Evolutionary conservation across 164 flowering plant species (phyloP).

Genomic region (Stephania yunnanensis): DNA sequence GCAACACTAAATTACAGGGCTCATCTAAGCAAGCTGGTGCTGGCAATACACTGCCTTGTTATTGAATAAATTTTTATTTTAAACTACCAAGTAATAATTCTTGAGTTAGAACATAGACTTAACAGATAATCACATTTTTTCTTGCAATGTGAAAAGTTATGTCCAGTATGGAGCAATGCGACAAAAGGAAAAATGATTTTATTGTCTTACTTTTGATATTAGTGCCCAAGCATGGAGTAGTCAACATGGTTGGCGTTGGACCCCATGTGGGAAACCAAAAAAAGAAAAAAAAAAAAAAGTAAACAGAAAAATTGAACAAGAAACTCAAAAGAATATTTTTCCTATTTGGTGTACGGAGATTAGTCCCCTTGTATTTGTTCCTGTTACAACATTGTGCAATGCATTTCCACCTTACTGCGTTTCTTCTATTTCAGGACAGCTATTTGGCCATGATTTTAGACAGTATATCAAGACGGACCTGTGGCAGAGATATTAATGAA

Average conservation of each 20-base stretch:
- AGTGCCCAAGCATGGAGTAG: neutral
- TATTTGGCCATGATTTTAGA: conserved; percentile 49
- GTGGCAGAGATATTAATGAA: conserved; percentile 36
- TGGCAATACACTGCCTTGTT: too few species aligned
- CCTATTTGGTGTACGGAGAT: neutral
- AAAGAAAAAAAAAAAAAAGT: neutral
- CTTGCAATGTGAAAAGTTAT: too few species aligned
- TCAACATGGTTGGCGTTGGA: neutral
- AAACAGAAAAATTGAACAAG: too few species aligned
- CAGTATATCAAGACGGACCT: conserved; percentile 44
- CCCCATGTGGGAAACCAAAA: neutral
- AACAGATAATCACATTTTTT: too few species aligned
- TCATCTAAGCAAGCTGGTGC: too few species aligned
- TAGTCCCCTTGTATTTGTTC: neutral
- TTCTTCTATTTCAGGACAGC: conserved; percentile 42
- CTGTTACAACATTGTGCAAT: neutral
- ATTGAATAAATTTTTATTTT: too few species aligned
- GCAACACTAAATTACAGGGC: too few species aligned
- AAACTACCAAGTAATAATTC: too few species aligned
- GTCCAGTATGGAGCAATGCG: too few species aligned
- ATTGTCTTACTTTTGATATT: too few species aligned
- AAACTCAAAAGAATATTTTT: neutral
- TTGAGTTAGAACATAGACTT: too few species aligned
- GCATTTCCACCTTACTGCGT: conserved; percentile 15
- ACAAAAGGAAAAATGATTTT: too few species aligned